Evolutionary conservation across 805 yeast genomes (phyloP), one percentile per base, ranked within the genome.

Genomic region (Kodamaea laetipori): DNA sequence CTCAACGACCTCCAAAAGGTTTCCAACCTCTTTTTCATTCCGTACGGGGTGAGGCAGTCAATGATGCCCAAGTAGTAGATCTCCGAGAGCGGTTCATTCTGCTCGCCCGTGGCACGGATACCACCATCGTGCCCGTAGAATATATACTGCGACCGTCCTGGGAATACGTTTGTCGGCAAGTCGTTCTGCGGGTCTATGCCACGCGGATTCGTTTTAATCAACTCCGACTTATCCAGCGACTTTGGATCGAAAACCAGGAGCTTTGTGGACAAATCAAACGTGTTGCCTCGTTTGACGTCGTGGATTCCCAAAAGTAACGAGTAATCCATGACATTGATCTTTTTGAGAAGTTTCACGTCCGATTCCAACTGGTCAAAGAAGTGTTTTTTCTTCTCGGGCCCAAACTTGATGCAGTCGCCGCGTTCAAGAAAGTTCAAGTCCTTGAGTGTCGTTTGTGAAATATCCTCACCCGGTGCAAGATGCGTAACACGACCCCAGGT

Each of bases 291-390:
- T 21, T 73, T 71, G 48, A 84, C 68, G 58, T 90, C 94, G 59
- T 89, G 97, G 24, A 90, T 76, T 0, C 99, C 99, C 35, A 95
- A 66, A 37, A 94, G 69, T 48, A 94, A 71, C 0, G 97, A 90
- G 64, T 95, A 94, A 62, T 94, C 99, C 99, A 94, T 94, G 26
- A 88, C 90, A 54, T 90, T 89, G 50, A 89, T 69, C 45, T 77
- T 74, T 48, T 88, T 76, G 34, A 94, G 71, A 16, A 94, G 73
- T 44, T 69, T 63, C 13, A 89, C 94, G 60, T 94, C 99, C 24
- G 74, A 74, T 37, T 74, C 80, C 44, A 94, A 69, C 63, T 94
- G 99, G 12, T 73, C 64, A 23, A 86, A 61, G 42, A 94, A 81
- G 21, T 72, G 63, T 34, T 71, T 66, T 28, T 76, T 70, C 55